phyloP scores from a whole-genome alignment of 805 yeast genomes.

The Spathaspora passalidarum region DNA sequence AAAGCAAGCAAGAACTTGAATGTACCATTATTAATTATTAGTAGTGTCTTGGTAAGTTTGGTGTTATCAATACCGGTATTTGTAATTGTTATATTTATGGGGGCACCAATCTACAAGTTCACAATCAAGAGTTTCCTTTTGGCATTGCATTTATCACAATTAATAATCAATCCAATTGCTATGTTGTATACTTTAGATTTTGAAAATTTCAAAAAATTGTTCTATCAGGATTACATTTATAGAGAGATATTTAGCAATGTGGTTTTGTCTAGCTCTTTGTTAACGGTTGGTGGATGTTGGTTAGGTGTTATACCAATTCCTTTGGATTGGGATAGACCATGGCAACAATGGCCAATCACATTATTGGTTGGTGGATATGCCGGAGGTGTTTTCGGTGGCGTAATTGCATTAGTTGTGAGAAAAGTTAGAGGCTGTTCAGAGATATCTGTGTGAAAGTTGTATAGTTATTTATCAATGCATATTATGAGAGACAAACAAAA shows the following conservation, averaged over 20 bases:
- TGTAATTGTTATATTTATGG: conserved; percentile 55
- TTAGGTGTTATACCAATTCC: conserved; percentile 92
- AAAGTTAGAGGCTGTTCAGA: neutral
- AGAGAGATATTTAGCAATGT: conserved; percentile 21
- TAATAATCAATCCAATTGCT: conserved; percentile 65
- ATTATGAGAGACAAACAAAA: too few relatives aligned
- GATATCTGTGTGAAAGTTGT: too few relatives aligned
- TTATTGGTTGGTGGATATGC: conserved; percentile 71
- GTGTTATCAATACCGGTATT: conserved; percentile 38
- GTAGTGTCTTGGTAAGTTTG: conserved; percentile 29
- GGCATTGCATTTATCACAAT: conserved; percentile 57
- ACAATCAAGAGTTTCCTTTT: conserved; percentile 55
- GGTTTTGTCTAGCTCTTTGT: conserved; percentile 24
- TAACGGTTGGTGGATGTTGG: conserved; percentile 70
- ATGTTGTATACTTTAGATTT: conserved; percentile 52
- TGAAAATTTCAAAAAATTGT: conserved; percentile 24
- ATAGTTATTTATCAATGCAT: too few relatives aligned
- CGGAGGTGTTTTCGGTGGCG: conserved; percentile 68
- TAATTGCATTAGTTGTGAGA: conserved; percentile 9
- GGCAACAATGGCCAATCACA: conserved; percentile 97
- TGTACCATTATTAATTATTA: conserved; percentile 20
- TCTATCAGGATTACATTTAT: conserved; percentile 20
- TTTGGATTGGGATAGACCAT: conserved; percentile 94
- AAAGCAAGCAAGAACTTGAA: conserved; percentile 14
- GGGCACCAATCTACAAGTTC: conserved; percentile 70